Evolutionary conservation across 257 asterid species (phyloP).

Genomic region (Avicennia marina): DNA sequence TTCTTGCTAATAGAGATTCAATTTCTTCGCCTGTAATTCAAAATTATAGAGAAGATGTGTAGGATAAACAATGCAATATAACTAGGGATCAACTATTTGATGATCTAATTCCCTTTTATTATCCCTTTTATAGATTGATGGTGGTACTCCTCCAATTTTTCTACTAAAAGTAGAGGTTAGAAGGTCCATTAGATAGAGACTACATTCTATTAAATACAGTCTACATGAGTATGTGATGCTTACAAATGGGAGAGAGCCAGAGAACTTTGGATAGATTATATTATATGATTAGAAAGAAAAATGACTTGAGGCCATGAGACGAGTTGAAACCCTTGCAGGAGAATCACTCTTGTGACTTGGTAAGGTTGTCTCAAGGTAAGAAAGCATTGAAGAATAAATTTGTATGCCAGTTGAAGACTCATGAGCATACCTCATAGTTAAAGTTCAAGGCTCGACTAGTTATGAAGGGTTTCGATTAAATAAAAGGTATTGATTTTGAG

Average conservation of each 20-base stretch:
- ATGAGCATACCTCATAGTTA: background rate
- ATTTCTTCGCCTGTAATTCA: no score
- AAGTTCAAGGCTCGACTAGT: background rate
- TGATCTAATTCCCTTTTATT: no score
- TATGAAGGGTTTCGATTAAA: background rate
- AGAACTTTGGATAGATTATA: background rate
- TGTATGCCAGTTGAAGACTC: background rate
- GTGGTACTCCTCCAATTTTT: no score
- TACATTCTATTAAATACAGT: background rate
- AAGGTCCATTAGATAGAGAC: background rate
- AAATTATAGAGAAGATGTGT: no score
- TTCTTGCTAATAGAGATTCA: no score
- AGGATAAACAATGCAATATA: no score
- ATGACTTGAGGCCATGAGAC: background rate
- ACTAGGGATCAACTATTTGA: no score
- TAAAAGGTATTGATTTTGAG: background rate
- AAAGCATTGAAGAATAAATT: background rate
- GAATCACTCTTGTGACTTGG: background rate
- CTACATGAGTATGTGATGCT: background rate
- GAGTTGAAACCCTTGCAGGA: background rate
- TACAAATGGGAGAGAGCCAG: background rate
- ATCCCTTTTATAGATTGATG: no score
- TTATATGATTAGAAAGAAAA: background rate
- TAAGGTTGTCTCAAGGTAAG: background rate
- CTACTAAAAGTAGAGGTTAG: no score